A percentile compares a stretch with the other conserved stretches of the same genome.
Evolutionary conservation across 2,329 filamentous ascomycete species (phyloP).

Genomic region (Cryphonectria naterciae): DNA sequence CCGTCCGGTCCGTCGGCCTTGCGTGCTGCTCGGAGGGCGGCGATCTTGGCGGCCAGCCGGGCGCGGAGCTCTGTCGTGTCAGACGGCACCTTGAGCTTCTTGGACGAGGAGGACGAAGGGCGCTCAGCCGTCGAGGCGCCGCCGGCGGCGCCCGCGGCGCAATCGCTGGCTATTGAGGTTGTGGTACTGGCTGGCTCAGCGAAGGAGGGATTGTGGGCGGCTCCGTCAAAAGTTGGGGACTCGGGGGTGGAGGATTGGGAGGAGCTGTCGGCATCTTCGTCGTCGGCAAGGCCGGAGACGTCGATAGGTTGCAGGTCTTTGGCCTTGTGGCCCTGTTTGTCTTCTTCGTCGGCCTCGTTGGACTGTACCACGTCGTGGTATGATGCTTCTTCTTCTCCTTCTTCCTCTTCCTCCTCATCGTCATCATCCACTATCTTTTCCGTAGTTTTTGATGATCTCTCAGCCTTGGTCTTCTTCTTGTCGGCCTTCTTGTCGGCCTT

Average conservation of each 20-base stretch:
- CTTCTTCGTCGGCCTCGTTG: conserved; percentile 38
- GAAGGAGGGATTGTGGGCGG: conserved; percentile 42
- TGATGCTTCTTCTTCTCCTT: conserved; percentile 45
- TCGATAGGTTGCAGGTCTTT: conserved; percentile 50
- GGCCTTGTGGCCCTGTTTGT: conserved; percentile 31
- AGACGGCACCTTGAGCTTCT: conserved; percentile 68
- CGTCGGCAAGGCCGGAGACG: conserved; percentile 51
- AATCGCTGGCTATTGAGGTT: conserved; percentile 72
- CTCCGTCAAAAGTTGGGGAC: conserved; percentile 65
- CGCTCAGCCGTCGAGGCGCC: neutral
- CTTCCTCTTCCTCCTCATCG: conserved; percentile 41
- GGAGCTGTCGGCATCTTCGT: conserved; percentile 47
- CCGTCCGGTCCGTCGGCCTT: conserved; percentile 87
- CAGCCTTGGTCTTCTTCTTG: conserved; percentile 32
- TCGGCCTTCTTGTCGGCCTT: conserved; percentile 32
- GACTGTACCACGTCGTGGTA: conserved; percentile 29
- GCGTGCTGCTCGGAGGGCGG: conserved; percentile 79
- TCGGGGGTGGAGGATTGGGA: conserved; percentile 54
- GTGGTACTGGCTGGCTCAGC: conserved; percentile 58
- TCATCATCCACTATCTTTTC: conserved; percentile 27
- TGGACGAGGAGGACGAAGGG: conserved; percentile 63
- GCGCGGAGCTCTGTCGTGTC: conserved; percentile 77
- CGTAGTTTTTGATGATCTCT: conserved; percentile 20
- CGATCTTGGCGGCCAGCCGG: conserved; percentile 80
- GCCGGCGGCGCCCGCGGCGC: conserved; percentile 43